Conservation (phyloP, 345 rosid genomes). For the Fremontodendron californicum region DNA sequence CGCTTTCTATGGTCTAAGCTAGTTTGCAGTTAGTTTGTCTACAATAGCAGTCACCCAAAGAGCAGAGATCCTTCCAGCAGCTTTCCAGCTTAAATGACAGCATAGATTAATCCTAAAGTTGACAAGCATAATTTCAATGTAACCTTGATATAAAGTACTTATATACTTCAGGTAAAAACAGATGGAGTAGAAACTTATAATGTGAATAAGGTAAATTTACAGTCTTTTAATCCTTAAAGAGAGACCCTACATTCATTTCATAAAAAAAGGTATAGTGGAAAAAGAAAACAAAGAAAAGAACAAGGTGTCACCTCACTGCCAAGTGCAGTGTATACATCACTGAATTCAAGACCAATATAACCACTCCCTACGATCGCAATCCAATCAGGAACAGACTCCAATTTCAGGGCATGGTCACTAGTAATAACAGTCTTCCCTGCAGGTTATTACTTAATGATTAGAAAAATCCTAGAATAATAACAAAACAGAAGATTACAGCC, state of each 20-base stretch:
- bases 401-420: conserved; percentile 96
- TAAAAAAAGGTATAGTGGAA: background rate
- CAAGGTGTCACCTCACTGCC: conserved; percentile 81
- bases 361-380: conserved; percentile 98
- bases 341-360: conserved; percentile 97
- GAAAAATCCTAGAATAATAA: conserved; percentile 6
- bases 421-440: conserved; percentile 99
- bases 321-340: conserved; percentile 98
- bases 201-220: background rate
- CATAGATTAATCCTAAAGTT: background rate
- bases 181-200: background rate
- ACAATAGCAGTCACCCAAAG: background rate
- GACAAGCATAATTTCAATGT: background rate
- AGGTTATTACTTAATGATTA: conserved; percentile 19
- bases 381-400: conserved; percentile 97
- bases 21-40: background rate
- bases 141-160: background rate
- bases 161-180: background rate
- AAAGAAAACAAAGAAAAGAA: conserved; percentile 6
- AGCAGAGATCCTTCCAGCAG: conserved; percentile 1
- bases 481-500: conserved; percentile 6
- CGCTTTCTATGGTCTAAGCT: conserved; percentile 3
- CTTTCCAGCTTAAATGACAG: background rate
- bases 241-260: background rate
- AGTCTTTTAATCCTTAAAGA: background rate